These are phyloP conservation scores for Vaccinium corymbosum DNA, from an alignment of 148 eudicot genomes.

Conservation along the genomic window DNA sequence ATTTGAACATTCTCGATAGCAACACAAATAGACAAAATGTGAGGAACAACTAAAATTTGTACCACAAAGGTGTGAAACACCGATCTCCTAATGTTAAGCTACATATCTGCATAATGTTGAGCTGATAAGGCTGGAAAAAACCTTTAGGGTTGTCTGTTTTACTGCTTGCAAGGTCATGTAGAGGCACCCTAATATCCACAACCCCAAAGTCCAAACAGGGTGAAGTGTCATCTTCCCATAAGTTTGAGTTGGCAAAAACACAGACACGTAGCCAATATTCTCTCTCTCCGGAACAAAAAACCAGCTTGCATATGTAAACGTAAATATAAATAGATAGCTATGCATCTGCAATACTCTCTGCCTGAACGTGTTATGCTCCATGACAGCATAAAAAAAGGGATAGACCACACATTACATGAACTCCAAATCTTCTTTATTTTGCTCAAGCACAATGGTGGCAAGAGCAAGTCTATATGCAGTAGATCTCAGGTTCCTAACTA, in stretches of 20 bases:
- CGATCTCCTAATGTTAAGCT: neutral
- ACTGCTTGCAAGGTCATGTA: neutral
- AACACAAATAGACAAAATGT: neutral
- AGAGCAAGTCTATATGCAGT: constrained; percentile 78
- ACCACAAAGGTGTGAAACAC: neutral
- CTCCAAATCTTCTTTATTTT: constrained; percentile 52
- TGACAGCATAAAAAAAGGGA: neutral
- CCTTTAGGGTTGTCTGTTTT: neutral
- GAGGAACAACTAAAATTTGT: neutral
- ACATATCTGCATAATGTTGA: neutral
- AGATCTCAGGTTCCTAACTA: constrained; percentile 87
- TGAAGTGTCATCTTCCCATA: neutral
- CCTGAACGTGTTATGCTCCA: neutral
- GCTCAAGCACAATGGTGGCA: constrained; percentile 71
- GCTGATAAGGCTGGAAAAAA: neutral
- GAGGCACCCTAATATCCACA: neutral
- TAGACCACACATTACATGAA: constrained; percentile 32
- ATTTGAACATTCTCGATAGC: neutral
- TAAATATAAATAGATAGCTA: neutral
- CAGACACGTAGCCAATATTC: neutral
- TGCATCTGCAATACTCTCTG: neutral
- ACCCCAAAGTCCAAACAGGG: neutral
- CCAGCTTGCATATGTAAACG: neutral
- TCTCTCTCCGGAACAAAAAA: neutral
- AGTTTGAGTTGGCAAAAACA: neutral